phyloP scores from a whole-genome alignment of 2,329 filamentous ascomycete genomes.

The Ophiostoma fasciatum region DNA sequence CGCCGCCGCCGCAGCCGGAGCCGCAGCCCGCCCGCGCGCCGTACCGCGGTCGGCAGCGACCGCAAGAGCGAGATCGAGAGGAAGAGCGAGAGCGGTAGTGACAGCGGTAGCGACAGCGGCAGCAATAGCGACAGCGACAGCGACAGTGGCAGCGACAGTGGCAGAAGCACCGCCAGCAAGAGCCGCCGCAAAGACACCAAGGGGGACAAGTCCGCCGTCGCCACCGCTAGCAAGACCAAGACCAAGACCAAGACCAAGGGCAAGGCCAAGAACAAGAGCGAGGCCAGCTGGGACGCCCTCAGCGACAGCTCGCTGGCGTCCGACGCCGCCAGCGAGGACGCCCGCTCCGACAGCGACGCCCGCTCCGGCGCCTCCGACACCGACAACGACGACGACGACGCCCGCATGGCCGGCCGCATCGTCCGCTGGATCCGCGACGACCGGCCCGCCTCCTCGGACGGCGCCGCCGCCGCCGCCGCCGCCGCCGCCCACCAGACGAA shows the following conservation, averaged over 20 bases:
- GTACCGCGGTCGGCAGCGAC: too few relatives aligned
- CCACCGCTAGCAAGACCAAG: not conserved
- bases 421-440: too few relatives aligned
- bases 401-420: too few relatives aligned
- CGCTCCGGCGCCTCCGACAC: too few relatives aligned
- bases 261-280: constrained; percentile 1
- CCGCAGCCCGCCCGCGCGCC: not conserved
- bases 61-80: not conserved
- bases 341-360: too few relatives aligned
- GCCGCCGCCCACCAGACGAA: too few relatives aligned
- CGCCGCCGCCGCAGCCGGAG: not conserved
- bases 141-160: not conserved
- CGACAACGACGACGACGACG: too few relatives aligned
- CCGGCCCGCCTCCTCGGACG: too few relatives aligned
- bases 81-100: not conserved
- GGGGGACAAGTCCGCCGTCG: not conserved
- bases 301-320: too few relatives aligned
- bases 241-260: not conserved
- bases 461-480: too few relatives aligned
- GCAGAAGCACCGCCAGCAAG: not conserved
- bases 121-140: not conserved
- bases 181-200: not conserved
- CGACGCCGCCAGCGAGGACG: too few relatives aligned
- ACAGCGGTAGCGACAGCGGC: not conserved
- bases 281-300: too few relatives aligned